Percentiles rank a stretch among this genome's conserved stretches.
Conservation (phyloP, 257 asterid genomes). For the Lycium barbarum region DNA sequence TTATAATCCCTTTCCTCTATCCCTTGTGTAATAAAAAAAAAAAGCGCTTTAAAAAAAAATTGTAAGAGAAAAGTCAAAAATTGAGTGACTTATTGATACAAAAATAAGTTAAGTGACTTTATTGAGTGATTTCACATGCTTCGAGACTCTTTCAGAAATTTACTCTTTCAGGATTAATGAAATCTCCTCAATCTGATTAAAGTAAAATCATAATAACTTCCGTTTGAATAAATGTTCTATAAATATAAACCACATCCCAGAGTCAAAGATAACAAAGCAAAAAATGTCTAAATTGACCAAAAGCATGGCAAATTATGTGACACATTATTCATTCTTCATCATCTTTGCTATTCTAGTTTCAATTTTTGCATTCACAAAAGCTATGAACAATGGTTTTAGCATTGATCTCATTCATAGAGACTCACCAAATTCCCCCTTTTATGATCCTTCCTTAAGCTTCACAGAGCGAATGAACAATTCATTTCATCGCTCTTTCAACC, state of each 20-base stretch:
- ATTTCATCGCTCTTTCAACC: constrained; percentile 52
- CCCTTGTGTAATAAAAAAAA: too few relatives aligned
- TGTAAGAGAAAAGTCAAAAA: too few relatives aligned
- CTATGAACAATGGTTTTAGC: constrained; percentile 50
- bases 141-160: too few relatives aligned
- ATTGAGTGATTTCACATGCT: too few relatives aligned
- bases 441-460: constrained; percentile 36
- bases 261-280: neutral
- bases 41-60: too few relatives aligned
- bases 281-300: neutral
- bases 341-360: constrained; percentile 32
- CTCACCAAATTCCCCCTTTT: constrained; percentile 51
- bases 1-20: too few relatives aligned
- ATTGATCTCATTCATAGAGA: constrained; percentile 68
- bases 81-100: too few relatives aligned
- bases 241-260: neutral
- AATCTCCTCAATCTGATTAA: neutral
- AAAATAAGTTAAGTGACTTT: too few relatives aligned
- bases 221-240: constrained; percentile 19
- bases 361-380: constrained; percentile 32
- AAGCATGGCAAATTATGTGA: constrained; percentile 30
- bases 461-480: constrained; percentile 37
- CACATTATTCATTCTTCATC: constrained; percentile 3
- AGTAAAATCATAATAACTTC: constrained; percentile 10
- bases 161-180: neutral